phyloP scores from a whole-genome alignment of 2,329 filamentous ascomycete genomes.

The Harringtonia lauricola region DNA sequence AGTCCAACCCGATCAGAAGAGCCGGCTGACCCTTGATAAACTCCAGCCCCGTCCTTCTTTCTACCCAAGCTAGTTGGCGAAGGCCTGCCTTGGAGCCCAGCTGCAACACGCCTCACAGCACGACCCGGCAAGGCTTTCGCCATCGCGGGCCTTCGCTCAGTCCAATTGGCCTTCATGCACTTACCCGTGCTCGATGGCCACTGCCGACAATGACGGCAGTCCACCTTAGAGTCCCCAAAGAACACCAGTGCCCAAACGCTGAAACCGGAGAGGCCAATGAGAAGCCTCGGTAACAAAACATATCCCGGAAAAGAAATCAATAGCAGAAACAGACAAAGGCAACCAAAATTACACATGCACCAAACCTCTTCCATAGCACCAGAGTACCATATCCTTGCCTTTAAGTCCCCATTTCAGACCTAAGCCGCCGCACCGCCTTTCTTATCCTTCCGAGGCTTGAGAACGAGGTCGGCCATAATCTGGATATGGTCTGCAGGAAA shows the following conservation, averaged over 20 bases:
- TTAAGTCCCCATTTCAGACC: not conserved
- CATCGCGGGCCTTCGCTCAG: not conserved
- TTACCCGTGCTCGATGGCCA: not conserved
- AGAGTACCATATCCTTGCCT: not conserved
- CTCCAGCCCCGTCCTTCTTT: constrained; percentile 1
- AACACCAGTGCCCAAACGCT: constrained; percentile 6
- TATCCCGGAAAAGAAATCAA: constrained; percentile 1
- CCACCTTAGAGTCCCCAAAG: constrained; percentile 1
- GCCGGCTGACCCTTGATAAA: constrained; percentile 1
- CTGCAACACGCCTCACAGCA: not conserved
- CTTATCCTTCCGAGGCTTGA: constrained; percentile 79
- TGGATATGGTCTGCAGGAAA: constrained; percentile 91
- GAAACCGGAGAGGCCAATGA: not conserved
- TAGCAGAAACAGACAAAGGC: not conserved
- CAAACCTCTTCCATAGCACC: not conserved
- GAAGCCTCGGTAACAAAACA: not conserved
- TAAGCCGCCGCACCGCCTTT: constrained; percentile 29
- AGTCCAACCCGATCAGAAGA: constrained; percentile 3
- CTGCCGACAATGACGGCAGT: not conserved
- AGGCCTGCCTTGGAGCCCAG: not conserved
- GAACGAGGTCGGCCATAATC: constrained; percentile 77
- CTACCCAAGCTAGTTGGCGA: not conserved
- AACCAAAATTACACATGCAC: not conserved
- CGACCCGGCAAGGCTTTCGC: not conserved
- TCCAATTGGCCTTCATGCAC: not conserved